Evolutionary conservation across 805 yeast species (phyloP), one percentile per base, ranked within the genome.

Genomic region (Candida ascalaphidarum): DNA sequence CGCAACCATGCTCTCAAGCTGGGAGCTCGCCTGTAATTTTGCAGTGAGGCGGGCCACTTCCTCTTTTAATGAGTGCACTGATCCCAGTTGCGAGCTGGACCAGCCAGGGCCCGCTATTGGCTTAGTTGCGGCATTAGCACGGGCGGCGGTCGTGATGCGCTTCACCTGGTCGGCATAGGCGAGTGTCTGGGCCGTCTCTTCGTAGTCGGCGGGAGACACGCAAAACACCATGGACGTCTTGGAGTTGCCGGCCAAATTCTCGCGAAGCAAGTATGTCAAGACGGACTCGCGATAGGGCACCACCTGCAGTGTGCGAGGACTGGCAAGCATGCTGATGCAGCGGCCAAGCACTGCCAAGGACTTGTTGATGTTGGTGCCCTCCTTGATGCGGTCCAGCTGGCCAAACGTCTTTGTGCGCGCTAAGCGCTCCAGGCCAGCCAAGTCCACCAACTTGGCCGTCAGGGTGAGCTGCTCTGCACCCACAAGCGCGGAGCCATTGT

Each of bases 221-320:
- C 94, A 84, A 13, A 92, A 92, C n/a, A 85, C 69, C 81, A 85
- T 74, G 2, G 79, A 78, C 0, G 94, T 86, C 44, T 80, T 81
- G n/a, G 92, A 78, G 44, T 81, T 81, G 1, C 95, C 95, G 2
- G 92, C 85, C 21, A 84, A 55, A 34, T 74, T 75, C 39, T 81
- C 89, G 43, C 77, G 77, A 36, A 83, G 58, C 2, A 83, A 55
- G 73, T 88, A 79, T 0, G 94, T 83, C 30, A 83, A 55, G 0
- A 68, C 61, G 0, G 94, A 81, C 40, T 83, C 94, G 36, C 94
- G 60, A 42, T 77, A 80, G 0, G 89, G 89, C 1, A 77, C 66
- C 11, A 73, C 51, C 5, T 58, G 46, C n/a, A n/a, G n/a, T n/a
- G n/a, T n/a, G n/a, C n/a, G n/a, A 5, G 55, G 50, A 3, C 81